Base-by-base conservation (phyloP, 2,329 filamentous ascomycete species). In the Pezicula neosporulosa region DNA sequence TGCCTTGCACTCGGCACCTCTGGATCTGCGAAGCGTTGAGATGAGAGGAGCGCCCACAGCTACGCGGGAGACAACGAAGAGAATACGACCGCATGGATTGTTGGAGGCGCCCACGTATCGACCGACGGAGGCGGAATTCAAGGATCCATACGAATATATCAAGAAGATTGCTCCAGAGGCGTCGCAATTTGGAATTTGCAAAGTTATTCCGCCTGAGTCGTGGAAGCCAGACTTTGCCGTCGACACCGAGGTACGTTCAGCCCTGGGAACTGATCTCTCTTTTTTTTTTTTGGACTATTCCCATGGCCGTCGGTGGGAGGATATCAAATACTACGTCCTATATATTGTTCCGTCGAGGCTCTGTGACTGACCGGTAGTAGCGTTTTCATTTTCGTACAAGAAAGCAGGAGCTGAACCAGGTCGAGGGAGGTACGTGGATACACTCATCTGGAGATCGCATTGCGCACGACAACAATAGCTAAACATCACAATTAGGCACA, bases 141-240 rank as follows among this genome's bases (percentile, higher is more conserved):
- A 87, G 64, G 92, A 99, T 63, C 94, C 94, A 0, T 85, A 96
- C 66, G 88, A 89, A 62, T 99, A 97, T 66, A 92, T 99, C 62
- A 86, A 86, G 67, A 97, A 93, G 70, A 97, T 99, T 60, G 78
- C 86, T 1, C 85, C 90, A 1, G 91, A 97, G 67, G 94, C 90
- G 21, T 82, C 80, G 59, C 84, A 92, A 63, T 97, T 89, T 70
- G 94, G 94, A 47, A 89, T 99, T 49, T 92, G 91, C 79, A 96
- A 97, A 71, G 90, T 99, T 56, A 89, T 99, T 51, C 94, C 94
- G 5, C 94, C 94, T 1, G 90, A 94, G 56, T 85, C 80, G 33
- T 99, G 94, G 94, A 93, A 95, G 64, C 94, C 94, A 7, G 80
- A 90, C 15, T 97, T 99, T 69, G 92, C 92, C 41, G 95, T 99